Evolutionary conservation across 192 early-diverging fungal genomes (phyloP).

Genomic region (Mortierella alpina): DNA sequence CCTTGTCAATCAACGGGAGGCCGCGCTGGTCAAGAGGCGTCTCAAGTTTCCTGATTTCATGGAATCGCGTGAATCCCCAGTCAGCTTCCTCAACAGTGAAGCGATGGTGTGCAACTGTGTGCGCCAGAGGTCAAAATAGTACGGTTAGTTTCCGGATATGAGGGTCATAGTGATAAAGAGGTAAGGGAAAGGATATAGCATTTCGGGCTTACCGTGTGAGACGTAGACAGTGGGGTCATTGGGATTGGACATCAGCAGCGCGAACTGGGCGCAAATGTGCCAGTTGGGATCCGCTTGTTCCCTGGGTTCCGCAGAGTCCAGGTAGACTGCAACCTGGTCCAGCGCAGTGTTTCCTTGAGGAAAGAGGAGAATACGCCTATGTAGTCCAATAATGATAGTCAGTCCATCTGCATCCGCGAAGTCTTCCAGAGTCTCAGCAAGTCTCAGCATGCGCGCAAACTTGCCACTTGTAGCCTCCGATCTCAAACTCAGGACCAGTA

Average conservation of each 20-base stretch:
- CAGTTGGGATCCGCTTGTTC: slow-evolving; percentile 63
- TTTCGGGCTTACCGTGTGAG: slow-evolving; percentile 22
- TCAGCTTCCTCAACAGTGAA: slow-evolving; percentile 86
- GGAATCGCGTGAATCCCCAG: slow-evolving; percentile 94
- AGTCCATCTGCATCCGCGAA: not conserved
- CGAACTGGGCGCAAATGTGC: slow-evolving; percentile 89
- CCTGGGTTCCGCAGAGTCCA: slow-evolving; percentile 85
- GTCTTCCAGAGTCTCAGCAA: too few species aligned
- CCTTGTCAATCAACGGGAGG: slow-evolving; percentile 40
- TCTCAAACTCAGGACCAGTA: slow-evolving; percentile 60
- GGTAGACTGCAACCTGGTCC: slow-evolving; percentile 83
- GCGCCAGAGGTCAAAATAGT: not conserved
- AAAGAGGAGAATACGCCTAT: slow-evolving; percentile 90
- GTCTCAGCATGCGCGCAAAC: not conserved
- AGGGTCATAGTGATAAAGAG: slow-evolving; percentile 59
- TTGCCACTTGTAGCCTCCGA: slow-evolving; percentile 60
- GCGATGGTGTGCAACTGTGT: slow-evolving; percentile 77
- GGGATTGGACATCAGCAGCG: slow-evolving; percentile 78
- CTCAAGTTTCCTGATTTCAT: slow-evolving; percentile 63
- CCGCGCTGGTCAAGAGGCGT: slow-evolving; percentile 69
- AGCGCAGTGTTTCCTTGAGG: slow-evolving; percentile 83
- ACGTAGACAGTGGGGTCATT: slow-evolving; percentile 65
- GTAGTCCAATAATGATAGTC: not conserved
- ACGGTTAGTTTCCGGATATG: slow-evolving; percentile 25
- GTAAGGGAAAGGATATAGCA: not conserved